Conservation (phyloP, 176 grass and related monocot species). For the Paspalum notatum region DNA sequence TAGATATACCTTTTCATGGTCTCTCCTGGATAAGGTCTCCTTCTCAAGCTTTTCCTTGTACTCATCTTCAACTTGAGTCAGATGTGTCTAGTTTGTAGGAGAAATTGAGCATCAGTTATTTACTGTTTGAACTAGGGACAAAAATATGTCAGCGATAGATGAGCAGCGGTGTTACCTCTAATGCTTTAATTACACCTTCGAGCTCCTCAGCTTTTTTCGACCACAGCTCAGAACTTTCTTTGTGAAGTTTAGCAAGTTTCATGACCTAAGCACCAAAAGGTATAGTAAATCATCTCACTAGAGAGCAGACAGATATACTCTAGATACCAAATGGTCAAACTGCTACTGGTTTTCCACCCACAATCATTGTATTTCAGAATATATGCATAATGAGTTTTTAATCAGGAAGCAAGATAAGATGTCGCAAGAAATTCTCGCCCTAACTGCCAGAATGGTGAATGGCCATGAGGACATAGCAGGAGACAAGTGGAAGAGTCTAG, state of each 20-base stretch:
- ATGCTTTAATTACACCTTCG: conserved; percentile 98
- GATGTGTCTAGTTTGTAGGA: conserved; percentile 69
- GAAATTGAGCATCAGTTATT: conserved; percentile 32
- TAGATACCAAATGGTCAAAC: background rate
- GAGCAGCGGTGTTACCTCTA: conserved; percentile 67
- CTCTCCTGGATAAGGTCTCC: conserved; percentile 62
- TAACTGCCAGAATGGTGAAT: conserved; percentile 14
- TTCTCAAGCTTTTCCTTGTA: conserved; percentile 91
- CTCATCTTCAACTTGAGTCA: conserved; percentile 91
- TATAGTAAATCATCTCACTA: conserved; percentile 18
- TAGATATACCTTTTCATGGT: conserved; percentile 73
- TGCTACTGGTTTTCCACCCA: conserved; percentile 1
- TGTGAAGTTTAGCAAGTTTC: conserved; percentile 86
- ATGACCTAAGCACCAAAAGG: conserved; percentile 54
- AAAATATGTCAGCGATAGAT: conserved; percentile 7
- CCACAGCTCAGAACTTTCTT: conserved; percentile 91
- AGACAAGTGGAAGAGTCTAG: background rate
- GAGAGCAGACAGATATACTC: too few relatives aligned
- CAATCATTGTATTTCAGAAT: conserved; percentile 4
- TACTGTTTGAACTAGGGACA: conserved; percentile 1
- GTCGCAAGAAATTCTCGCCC: background rate
- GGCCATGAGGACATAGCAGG: background rate
- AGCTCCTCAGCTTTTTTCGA: conserved; percentile 91
- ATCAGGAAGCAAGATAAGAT: background rate
- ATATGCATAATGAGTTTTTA: conserved; percentile 7